phyloP scores from a whole-genome alignment of 2,329 filamentous ascomycete species.

The Calonectria naviculata region DNA sequence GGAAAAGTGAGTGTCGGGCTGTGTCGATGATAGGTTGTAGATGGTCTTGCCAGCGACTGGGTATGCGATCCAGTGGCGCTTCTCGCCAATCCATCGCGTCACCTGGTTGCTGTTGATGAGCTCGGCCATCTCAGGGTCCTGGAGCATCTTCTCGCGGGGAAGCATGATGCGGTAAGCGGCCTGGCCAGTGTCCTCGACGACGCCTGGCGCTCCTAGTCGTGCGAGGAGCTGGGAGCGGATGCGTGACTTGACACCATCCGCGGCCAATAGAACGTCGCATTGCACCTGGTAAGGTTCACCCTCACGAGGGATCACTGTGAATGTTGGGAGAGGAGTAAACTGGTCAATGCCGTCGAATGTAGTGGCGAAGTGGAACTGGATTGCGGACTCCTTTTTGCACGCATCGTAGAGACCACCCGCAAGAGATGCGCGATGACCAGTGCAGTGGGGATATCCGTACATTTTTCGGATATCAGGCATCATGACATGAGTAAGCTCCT shows the following conservation, averaged over 20 bases:
- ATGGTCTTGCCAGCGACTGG: slow-evolving; percentile 74
- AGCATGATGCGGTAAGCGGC: slow-evolving; percentile 86
- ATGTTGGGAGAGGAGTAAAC: slow-evolving; percentile 68
- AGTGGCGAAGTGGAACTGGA: slow-evolving; percentile 77
- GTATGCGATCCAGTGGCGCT: slow-evolving; percentile 83
- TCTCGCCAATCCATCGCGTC: slow-evolving; percentile 80
- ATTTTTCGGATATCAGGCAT: slow-evolving; percentile 74
- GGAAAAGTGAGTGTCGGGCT: slow-evolving; percentile 71
- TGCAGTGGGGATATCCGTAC: slow-evolving; percentile 83
- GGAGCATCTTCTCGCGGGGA: slow-evolving; percentile 71
- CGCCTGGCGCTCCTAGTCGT: slow-evolving; percentile 59
- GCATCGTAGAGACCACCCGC: slow-evolving; percentile 76
- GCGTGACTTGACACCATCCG: slow-evolving; percentile 67
- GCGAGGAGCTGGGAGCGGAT: slow-evolving; percentile 65
- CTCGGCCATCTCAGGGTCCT: slow-evolving; percentile 75
- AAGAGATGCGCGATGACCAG: slow-evolving; percentile 80
- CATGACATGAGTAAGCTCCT: slow-evolving; percentile 77
- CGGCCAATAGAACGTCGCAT: slow-evolving; percentile 63
- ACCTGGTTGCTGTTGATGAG: slow-evolving; percentile 75
- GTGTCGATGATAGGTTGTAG: slow-evolving; percentile 73
- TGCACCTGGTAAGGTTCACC: slow-evolving; percentile 64
- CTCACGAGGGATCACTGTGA: slow-evolving; percentile 69
- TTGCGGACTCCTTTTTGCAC: slow-evolving; percentile 71
- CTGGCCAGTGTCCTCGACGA: slow-evolving; percentile 77
- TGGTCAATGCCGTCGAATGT: slow-evolving; percentile 66